Base-by-base conservation (phyloP, 2,329 filamentous ascomycete genomes). In the Arthrocladium fulminans region DNA sequence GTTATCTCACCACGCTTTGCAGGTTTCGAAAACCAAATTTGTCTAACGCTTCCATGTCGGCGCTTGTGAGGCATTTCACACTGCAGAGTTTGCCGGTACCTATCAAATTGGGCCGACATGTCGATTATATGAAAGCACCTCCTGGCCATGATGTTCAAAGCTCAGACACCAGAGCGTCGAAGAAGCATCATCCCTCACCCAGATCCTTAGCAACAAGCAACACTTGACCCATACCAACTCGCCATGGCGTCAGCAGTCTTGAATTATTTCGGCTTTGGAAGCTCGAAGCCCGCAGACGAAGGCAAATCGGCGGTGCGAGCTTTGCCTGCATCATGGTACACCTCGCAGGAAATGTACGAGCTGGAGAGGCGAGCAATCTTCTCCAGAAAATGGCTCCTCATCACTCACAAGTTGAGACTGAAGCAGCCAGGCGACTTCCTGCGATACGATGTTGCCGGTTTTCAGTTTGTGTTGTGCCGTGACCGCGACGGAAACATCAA, bases 401-500 rank as follows among this genome's bases (percentile, higher is more conserved):
- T 67, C 34, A 60, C 61, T 6, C 66, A 69, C 37, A 50, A 72
- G 57, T 61, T 65, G 42, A 67, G 76, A 50, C 63, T 79, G 35
- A 59, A 61, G 49, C 71, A 77, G 39, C 55, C 68, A 7, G 79
- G 79, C 3, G 75, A 54, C 34, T 57, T 42, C 29, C 40, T 53
- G 7, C 48, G 48, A 19, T 56, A 50, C 38, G 50, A 54, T 10
- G 29, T 51, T 23, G 50, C 77, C 7, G 76, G 73, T 15, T 80
- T 73, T 62, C 66, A 75, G 27, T 75, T 81, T 58, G 62, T 81
- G 55, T 60, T 81, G 9, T 65, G 67, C 47, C 65, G 63, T 12
- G 75, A 77, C 56, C 68, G 72, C 15, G 63, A 72, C 9, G 71
- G 70, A 12, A 67, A 70, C 3, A 73, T 81, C 62, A 73, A 77